A percentile compares a stretch with the other conserved stretches of the same genome.
Evolutionary conservation across 108 stramenopile genomes (phyloP).

Genomic region (Pseudonitzschia multistriata): DNA sequence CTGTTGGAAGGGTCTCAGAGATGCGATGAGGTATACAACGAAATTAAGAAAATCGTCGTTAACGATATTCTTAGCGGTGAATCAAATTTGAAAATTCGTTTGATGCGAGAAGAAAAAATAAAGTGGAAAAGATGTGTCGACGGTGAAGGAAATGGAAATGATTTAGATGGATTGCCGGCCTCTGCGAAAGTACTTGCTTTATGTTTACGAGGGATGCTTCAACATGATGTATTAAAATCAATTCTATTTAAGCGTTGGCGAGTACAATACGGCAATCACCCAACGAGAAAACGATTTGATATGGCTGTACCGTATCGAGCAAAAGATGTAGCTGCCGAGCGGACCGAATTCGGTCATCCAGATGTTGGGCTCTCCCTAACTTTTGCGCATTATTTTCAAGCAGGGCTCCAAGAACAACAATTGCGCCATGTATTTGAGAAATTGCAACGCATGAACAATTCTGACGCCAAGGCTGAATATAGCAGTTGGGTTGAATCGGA

Average conservation of each 20-base stretch:
- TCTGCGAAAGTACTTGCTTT: neutral
- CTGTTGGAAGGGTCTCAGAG: neutral
- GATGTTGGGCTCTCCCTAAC: constrained; percentile 3
- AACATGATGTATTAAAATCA: neutral
- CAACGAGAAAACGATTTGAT: neutral
- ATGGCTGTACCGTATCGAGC: constrained; percentile 5
- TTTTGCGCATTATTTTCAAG: constrained; percentile 3
- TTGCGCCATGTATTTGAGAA: constrained; percentile 4
- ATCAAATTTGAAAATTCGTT: neutral
- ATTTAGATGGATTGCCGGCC: neutral
- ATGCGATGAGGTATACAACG: neutral
- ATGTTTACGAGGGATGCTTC: constrained; percentile 4
- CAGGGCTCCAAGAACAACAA: neutral
- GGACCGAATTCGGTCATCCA: constrained; percentile 4
- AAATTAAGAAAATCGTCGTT: neutral
- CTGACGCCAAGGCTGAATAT: neutral
- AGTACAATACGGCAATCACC: neutral
- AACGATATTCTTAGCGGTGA: neutral
- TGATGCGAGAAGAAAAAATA: neutral
- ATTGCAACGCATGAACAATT: neutral
- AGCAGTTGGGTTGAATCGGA: neutral
- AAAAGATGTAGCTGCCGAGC: constrained; percentile 7
- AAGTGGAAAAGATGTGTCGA: neutral
- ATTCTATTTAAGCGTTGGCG: constrained; percentile 6
- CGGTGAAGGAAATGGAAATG: constrained; percentile 1